Conservation (phyloP, 1,139 yeast species). For the Zygoascus hellenicus region DNA sequence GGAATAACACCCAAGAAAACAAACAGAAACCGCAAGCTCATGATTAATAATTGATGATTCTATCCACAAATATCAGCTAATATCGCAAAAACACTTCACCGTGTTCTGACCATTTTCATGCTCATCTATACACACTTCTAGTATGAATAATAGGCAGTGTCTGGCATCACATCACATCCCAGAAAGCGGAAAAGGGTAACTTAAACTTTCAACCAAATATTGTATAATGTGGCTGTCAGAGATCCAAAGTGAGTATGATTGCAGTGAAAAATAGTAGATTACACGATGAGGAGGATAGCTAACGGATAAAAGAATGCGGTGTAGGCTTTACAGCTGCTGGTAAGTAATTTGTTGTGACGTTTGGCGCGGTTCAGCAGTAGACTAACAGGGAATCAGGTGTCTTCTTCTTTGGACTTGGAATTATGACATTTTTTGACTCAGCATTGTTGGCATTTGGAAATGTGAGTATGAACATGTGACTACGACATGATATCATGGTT, state of each 20-base stretch:
- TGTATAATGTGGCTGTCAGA: constrained; percentile 34
- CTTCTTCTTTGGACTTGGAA: constrained; percentile 72
- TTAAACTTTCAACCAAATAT: too few species aligned
- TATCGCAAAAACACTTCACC: too few species aligned
- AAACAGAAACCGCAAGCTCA: too few species aligned
- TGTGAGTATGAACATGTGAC: constrained; percentile 30
- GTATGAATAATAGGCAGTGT: too few species aligned
- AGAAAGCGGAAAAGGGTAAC: too few species aligned
- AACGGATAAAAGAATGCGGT: constrained; percentile 59
- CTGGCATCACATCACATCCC: too few species aligned
- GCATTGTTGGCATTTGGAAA: constrained; percentile 88
- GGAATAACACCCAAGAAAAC: too few species aligned
- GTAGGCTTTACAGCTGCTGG: constrained; percentile 92
- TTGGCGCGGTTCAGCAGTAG: neutral
- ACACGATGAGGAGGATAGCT: neutral
- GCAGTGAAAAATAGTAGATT: too few species aligned
- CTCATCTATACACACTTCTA: too few species aligned
- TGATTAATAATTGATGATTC: too few species aligned
- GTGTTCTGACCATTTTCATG: too few species aligned
- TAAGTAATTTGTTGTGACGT: constrained; percentile 14
- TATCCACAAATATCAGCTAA: too few species aligned
- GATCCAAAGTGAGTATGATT: constrained; percentile 30
- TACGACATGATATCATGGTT: constrained; percentile 54
- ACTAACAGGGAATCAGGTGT: constrained; percentile 33
- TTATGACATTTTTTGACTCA: constrained; percentile 81